Evolutionary conservation across 2,329 filamentous ascomycete genomes (phyloP), one percentile per base, ranked within the genome.

Genomic region (Botrytis hyacinthi): DNA sequence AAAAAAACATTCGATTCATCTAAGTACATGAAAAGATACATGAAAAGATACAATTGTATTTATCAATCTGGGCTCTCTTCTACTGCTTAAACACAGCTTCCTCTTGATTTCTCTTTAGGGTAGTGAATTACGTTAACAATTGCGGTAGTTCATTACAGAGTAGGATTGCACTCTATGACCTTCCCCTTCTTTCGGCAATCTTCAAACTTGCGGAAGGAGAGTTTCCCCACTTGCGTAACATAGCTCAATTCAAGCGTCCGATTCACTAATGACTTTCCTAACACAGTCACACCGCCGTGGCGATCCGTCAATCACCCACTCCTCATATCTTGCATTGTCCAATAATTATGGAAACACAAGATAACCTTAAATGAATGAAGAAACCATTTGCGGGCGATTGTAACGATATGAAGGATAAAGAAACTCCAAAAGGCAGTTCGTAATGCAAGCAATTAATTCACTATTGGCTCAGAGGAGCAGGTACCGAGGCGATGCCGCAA

Each of bases 401-500:
- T 37, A 40, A 40, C 44, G 37, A 51, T 57, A 72, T 69, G 29
- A n/a, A 67, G 29, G 42, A 51, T 60, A 20, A 72, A 68, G 37
- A 12, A 29, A 46, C 71, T 61, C 3, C 16, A 46, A 69, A 48
- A 72, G 71, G 71, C 71, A 72, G 51, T 42, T 72, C 51, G 18
- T 44, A 57, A 57, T 57, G 37, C n/a, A 69, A 8, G 22, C 3
- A 14, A 29, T 26, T 32, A 60, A 22, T 40, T 26, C 63, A 60
- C 51, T 16, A 72, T 72, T 48, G 32, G 62, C 71, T 72, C 44
- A 72, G 71, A 48, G 71, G 60, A 69, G 62, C 62, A 72, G 71
- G 71, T 72, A 72, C 71, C 54, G 62, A 16, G 18, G 60, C 63
- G 63, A 68, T 51, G 71, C 51, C 40, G 62, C 63, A 69, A 59